Percentiles rank a stretch among this genome's conserved stretches.
Evolutionary conservation across 2,329 filamentous ascomycete species (phyloP).

Genomic region (Periconia macrospinosa): DNA sequence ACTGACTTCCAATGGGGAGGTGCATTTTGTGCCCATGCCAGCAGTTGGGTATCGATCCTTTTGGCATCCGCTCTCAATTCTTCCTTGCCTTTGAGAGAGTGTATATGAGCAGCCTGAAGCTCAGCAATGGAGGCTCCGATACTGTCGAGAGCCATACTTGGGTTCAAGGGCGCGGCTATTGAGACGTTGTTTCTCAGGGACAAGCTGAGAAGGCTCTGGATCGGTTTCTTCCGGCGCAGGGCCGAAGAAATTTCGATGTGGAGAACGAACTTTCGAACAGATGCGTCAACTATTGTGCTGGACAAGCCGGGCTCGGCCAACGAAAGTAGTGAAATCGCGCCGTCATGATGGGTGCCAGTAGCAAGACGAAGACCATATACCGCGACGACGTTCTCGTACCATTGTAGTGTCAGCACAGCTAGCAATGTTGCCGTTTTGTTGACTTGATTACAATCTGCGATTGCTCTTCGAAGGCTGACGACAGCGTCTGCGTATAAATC

Average conservation of each 20-base stretch:
- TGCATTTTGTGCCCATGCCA: constrained; percentile 2
- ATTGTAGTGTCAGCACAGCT: constrained; percentile 1
- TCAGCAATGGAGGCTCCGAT: background rate
- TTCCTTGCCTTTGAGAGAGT: background rate
- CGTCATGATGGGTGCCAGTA: constrained; percentile 3
- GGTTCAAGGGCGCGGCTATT: background rate
- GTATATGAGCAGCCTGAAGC: background rate
- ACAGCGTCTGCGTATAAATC: background rate
- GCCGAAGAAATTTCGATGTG: background rate
- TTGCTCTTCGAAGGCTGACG: constrained; percentile 1
- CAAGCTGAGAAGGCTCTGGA: background rate
- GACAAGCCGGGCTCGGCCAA: background rate
- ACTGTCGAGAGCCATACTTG: background rate
- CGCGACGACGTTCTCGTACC: constrained; percentile 2
- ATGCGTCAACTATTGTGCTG: background rate
- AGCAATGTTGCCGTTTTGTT: constrained; percentile 3
- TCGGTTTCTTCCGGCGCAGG: background rate
- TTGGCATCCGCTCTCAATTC: background rate
- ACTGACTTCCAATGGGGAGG: background rate
- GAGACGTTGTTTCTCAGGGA: background rate
- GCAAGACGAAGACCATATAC: constrained; percentile 5
- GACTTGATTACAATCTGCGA: background rate
- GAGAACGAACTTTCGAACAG: background rate
- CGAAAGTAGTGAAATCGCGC: constrained; percentile 5
- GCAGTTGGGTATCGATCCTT: background rate